Base-by-base conservation (phyloP, 148 eudicot species). In the Rhododendron molle region DNA sequence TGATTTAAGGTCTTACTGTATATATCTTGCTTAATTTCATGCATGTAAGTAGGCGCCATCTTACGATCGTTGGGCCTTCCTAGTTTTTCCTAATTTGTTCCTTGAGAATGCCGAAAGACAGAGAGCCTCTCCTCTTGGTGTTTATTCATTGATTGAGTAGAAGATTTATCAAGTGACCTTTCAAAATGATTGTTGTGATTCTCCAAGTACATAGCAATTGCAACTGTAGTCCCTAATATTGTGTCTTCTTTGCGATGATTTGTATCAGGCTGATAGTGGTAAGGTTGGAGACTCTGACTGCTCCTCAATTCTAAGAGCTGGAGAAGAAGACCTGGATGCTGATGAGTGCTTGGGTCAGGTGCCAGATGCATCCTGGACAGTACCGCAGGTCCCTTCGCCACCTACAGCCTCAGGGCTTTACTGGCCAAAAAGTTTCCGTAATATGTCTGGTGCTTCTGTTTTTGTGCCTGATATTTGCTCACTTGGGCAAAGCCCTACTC, bases 331-430 rank as follows among this genome's bases (percentile, higher is more conserved):
- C 49, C 86, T 95, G 83, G 95, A 93, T 54, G 88, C 88, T 34
- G 95, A 94, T 38, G 95, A 93, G 56, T 89, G 87, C 60, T 81
- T 95, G 88, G 98, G 96, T 71, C 98, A 90, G 88, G 97, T 97
- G 40, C 98, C 98, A 8, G 99, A 97, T 62, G 89, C 93, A 73
- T 86, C 92, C 50, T 92, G 95, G 94, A 88, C 88, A 11, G 97
- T 91, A 20, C 95, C 93, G n/a, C 89, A 92, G 84, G 84, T 93
- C 81, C 93, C 94, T 26, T 95, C 98, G 54, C 98, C 98, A 13
- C 95, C 98, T 23, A 97, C 99, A 78, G 91, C 94, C 69, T 97
- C 97, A 3, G 96, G 97, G 38, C 85, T 96, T 50, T 84, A 86
- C 88, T 96, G 99, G 98, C 94, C 96, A 46, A 92, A 88, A 81